A percentile compares a stretch with the other conserved stretches of the same genome.
Conservation (phyloP, 164 flowering plant genomes). For the Protea cynaroides region DNA sequence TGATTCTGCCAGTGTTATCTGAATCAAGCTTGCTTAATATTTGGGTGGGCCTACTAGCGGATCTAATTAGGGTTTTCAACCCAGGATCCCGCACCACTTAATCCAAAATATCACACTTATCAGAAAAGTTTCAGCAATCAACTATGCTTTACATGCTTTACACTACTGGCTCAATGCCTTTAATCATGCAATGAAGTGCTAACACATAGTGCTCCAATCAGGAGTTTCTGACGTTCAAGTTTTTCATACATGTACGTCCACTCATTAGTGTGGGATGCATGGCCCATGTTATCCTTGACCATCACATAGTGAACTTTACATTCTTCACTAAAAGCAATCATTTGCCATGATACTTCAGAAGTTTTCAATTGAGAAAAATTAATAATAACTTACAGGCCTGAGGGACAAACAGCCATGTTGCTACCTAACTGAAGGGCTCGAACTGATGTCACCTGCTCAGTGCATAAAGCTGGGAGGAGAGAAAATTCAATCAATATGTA, state of each 20-base stretch:
- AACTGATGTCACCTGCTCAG: constrained; percentile 63
- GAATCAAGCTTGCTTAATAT: too few relatives aligned
- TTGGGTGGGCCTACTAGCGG: too few relatives aligned
- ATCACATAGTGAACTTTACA: neutral
- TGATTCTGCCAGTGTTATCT: too few relatives aligned
- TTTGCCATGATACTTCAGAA: too few relatives aligned
- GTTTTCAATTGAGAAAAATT: neutral
- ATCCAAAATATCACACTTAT: too few relatives aligned
- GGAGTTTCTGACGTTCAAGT: neutral
- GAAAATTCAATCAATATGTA: constrained; percentile 8
- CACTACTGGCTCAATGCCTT: too few relatives aligned
- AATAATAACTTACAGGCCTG: constrained; percentile 55
- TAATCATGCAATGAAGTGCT: too few relatives aligned
- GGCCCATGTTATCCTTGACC: neutral
- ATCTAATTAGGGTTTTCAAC: too few relatives aligned
- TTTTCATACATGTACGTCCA: neutral
- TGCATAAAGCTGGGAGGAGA: constrained; percentile 51
- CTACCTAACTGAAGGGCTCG: constrained; percentile 75
- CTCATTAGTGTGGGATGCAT: constrained; percentile 3
- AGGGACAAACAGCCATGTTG: constrained; percentile 67
- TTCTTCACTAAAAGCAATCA: neutral
- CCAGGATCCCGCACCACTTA: too few relatives aligned
- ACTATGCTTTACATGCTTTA: too few relatives aligned
- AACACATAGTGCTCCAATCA: neutral
- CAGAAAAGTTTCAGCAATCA: too few relatives aligned